Conservation (phyloP, 495 filamentous ascomycete genomes). For the Rhypophila decipiens region DNA sequence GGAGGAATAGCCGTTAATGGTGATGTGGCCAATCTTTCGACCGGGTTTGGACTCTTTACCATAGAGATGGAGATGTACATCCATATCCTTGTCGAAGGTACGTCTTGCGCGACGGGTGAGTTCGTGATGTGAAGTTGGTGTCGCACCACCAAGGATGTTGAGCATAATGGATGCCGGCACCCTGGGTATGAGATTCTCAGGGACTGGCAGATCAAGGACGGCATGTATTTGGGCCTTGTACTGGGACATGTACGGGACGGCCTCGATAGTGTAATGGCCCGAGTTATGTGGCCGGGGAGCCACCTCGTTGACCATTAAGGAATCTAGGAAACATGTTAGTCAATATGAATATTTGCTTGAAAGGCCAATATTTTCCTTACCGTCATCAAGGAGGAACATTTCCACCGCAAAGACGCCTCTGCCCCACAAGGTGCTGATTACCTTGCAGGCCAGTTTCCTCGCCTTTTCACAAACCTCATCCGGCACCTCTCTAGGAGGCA, state of each 20-base stretch:
- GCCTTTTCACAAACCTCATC: conserved; percentile 55
- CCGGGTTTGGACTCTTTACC: conserved; percentile 82
- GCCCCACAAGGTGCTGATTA: conserved; percentile 73
- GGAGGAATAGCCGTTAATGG: conserved; percentile 56
- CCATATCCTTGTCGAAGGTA: conserved; percentile 45
- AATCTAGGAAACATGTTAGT: conserved; percentile 25
- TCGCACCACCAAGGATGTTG: conserved; percentile 82
- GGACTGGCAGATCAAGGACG: conserved; percentile 73
- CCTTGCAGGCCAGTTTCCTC: conserved; percentile 69
- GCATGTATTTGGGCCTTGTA: conserved; percentile 85
- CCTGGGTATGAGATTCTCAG: conserved; percentile 52
- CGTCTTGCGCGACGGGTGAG: conserved; percentile 58
- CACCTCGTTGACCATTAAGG: conserved; percentile 81
- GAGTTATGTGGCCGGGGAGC: conserved; percentile 96
- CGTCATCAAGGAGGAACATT: conserved; percentile 84
- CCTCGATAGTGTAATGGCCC: conserved; percentile 96
- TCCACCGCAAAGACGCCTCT: conserved; percentile 95
- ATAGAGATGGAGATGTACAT: conserved; percentile 71
- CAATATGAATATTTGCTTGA: too few relatives aligned
- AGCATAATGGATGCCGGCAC: conserved; percentile 77
- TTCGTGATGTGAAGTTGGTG: conserved; percentile 59
- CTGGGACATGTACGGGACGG: conserved; percentile 75
- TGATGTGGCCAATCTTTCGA: conserved; percentile 94
- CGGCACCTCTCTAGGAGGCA: conserved; percentile 70
- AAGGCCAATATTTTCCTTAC: conserved; percentile 43